Evolutionary conservation across 805 yeast genomes (phyloP).

Genomic region (Hemisphaericaspora nanyangensis): DNA sequence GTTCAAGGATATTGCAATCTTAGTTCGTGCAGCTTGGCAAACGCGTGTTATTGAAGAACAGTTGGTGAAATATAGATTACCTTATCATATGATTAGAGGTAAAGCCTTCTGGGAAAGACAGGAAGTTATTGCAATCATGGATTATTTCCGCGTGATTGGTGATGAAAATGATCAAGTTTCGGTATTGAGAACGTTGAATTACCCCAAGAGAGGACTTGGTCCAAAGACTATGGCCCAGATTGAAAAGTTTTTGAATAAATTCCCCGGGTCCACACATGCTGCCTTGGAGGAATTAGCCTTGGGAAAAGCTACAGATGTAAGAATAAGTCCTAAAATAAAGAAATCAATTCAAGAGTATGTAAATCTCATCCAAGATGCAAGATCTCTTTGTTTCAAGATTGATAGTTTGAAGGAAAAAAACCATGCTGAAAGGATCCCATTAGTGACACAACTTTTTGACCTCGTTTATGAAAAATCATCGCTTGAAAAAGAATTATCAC

Average conservation of each 20-base stretch:
- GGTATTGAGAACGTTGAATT: slow-evolving; percentile 49
- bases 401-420: slow-evolving; percentile 6
- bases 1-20: slow-evolving; percentile 64
- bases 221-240: slow-evolving; percentile 41
- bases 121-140: slow-evolving; percentile 61
- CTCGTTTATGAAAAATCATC: slow-evolving; percentile 25
- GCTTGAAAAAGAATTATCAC: slow-evolving; percentile 21
- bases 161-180: slow-evolving; percentile 61
- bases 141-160: slow-evolving; percentile 59
- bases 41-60: slow-evolving; percentile 64
- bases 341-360: slow-evolving; percentile 16
- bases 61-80: slow-evolving; percentile 51
- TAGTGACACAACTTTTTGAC: slow-evolving; percentile 16
- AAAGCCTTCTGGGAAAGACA: slow-evolving; percentile 74
- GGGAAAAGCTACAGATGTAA: slow-evolving; percentile 1
- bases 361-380: slow-evolving; percentile 19
- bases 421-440: no score
- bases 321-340: slow-evolving; percentile 10
- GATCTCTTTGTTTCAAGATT: slow-evolving; percentile 8
- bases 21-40: slow-evolving; percentile 62
- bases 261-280: slow-evolving; percentile 5
- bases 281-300: slow-evolving; percentile 9
- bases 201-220: slow-evolving; percentile 71
- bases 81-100: slow-evolving; percentile 69
- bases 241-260: slow-evolving; percentile 12